phyloP scores from a whole-genome alignment of 768 basidiomycete genomes.

The Rhizopogon sp. region DNA sequence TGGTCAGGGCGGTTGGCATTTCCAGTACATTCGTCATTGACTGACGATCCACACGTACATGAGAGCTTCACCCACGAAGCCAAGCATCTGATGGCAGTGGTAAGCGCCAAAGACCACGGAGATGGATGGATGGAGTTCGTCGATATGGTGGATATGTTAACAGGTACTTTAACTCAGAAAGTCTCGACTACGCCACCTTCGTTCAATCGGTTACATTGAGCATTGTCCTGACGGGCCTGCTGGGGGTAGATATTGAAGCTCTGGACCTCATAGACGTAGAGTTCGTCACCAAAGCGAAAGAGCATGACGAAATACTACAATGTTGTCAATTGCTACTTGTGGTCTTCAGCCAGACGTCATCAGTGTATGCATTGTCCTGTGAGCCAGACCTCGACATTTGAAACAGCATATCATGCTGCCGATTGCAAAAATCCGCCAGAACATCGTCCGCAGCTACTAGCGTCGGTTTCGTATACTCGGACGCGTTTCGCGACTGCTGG shows the following conservation, averaged over 20 bases:
- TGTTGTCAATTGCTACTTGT: neutral
- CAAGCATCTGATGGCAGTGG: conserved; percentile 13
- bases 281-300: conserved; percentile 23
- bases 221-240: conserved; percentile 32
- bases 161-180: neutral
- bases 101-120: neutral
- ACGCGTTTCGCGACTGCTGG: no score
- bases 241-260: conserved; percentile 24
- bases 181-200: conserved; percentile 27
- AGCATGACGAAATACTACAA: neutral
- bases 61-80: conserved; percentile 16
- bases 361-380: no score
- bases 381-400: no score
- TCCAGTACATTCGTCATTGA: conserved; percentile 51
- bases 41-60: conserved; percentile 26
- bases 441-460: no score
- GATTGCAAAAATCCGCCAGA: no score
- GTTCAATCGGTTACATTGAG: conserved; percentile 36
- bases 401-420: no score
- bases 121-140: conserved; percentile 12
- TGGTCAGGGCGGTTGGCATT: conserved; percentile 20
- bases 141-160: conserved; percentile 6
- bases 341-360: no score
- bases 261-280: conserved; percentile 29
- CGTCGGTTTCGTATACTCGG: no score